These are phyloP conservation scores for Syzygium jambos DNA, from an alignment of 345 rosid species.

Conservation along the genomic window DNA sequence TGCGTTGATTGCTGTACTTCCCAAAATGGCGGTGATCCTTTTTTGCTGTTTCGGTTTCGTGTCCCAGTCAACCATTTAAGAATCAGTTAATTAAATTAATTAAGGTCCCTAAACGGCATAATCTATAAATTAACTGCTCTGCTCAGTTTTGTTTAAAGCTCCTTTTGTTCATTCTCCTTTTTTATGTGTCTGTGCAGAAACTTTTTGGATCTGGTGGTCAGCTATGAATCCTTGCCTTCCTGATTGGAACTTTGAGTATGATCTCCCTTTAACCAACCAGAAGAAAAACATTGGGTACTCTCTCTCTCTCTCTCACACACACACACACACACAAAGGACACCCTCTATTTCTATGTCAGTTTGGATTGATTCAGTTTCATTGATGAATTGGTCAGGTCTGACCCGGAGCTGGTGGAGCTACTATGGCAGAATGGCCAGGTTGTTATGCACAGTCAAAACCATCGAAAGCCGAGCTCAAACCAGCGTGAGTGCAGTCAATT, in stretches of 20 bases:
- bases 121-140: not conserved
- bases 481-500: constrained; percentile 12
- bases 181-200: constrained; percentile 6
- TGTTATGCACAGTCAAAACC: constrained; percentile 50
- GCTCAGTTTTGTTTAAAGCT: not conserved
- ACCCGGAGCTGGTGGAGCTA: constrained; percentile 57
- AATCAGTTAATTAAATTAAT: not conserved
- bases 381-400: constrained; percentile 26
- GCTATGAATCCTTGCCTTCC: constrained; percentile 47
- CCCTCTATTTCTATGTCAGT: not conserved
- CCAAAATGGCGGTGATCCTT: not conserved
- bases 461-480: constrained; percentile 19
- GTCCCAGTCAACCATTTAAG: constrained; percentile 1
- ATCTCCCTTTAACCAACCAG: constrained; percentile 21
- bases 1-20: constrained; percentile 4
- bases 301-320: not conserved
- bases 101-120: not conserved
- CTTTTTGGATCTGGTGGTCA: constrained; percentile 5
- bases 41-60: not conserved
- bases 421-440: constrained; percentile 63
- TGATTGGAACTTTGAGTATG: constrained; percentile 51
- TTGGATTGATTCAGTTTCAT: not conserved
- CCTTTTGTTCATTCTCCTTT: not conserved
- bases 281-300: constrained; percentile 37
- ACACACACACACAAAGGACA: not conserved